Conservation (phyloP, 306 rosid species). For the Cucumis sativus region Cucumber_9930_V3 NC_026657.2:349001-349500, state of each 20-base stretch:
- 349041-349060: constrained; percentile 8
- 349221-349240: constrained; percentile 14
- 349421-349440: neutral
- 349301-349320: neutral
- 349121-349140: neutral
- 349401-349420: neutral
- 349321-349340: neutral
- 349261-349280: neutral
- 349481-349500: neutral
- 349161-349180: neutral
- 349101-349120: neutral
- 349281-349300: constrained; percentile 1
- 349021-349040: constrained; percentile 13
- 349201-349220: neutral
- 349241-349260: constrained; percentile 12
- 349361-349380: constrained; percentile 42
- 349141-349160: neutral
- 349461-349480: neutral
- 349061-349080: neutral
- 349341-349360: constrained; percentile 52
- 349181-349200: neutral
- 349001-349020: neutral
- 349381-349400: constrained; percentile 35
- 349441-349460: neutral
- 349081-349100: neutral